Base-by-base conservation (phyloP, 2,329 filamentous ascomycete species). In the Lachnellula suecica region DNA sequence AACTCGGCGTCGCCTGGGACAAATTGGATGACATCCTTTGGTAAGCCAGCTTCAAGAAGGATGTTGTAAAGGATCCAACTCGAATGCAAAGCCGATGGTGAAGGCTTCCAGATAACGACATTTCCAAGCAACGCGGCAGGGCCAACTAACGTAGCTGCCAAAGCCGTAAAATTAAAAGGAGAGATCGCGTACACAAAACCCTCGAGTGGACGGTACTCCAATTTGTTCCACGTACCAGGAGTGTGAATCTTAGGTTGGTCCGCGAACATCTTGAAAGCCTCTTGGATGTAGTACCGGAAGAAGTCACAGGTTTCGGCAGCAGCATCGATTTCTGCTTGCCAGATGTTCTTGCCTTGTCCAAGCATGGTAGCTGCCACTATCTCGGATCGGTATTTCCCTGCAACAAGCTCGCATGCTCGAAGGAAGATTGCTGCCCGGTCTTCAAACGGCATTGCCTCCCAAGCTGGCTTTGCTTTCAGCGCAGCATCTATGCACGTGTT, bases 131-230 rank as follows among this genome's bases (percentile, higher is more conserved):
- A 75, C 1, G 91, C 91, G 13, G 93, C 91, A 1, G 89, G 87
- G 44, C 84, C 87, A 15, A 88, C 83, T 38, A 97, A 78, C 73
- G 96, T 97, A 51, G 87, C 93, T 10, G 85, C 91, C 63, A 97
- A 96, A 58, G 92, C 92, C 20, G 92, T 97, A 74, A 97, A 97
- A 78, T 97, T 97, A 81, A 97, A 97, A 40, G 92, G 92, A 54
- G 87, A 90, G 63, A 97, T 84, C 31, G 92, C 93, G 70, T 97
- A 97, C 57, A 97, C 91, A 71, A 97, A 97, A 17, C 92, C 92
- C 71, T 97, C 92, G 3, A 97, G 82, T 17, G 93, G 87, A 35
- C 92, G 82, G 77, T 96, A 86, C 73, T 97, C 92, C 54, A 91
- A 81, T 38, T 92, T 84, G 73, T 97, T 97, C 92, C 92, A 97